Conservation (phyloP, 2,329 filamentous ascomycete genomes). For the Venturiaceae sp. region DNA sequence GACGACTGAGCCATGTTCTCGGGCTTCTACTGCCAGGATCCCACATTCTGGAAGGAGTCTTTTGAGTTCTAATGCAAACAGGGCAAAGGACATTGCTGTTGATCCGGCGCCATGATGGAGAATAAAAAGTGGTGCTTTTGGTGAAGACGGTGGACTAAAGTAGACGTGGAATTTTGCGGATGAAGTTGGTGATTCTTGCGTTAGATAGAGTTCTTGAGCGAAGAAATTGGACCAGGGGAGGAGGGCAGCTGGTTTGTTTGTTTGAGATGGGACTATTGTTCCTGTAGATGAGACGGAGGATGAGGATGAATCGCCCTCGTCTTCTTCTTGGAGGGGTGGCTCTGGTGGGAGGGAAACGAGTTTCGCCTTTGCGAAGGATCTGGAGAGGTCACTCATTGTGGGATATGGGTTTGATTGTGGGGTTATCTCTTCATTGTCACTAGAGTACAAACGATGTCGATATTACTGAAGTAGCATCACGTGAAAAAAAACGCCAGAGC, state of each 20-base stretch:
- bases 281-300: constrained; percentile 90
- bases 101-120: constrained; percentile 93
- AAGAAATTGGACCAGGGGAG: constrained; percentile 88
- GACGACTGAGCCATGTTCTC: constrained; percentile 70
- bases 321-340: constrained; percentile 39
- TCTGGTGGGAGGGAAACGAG: constrained; percentile 53
- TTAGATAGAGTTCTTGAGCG: constrained; percentile 72
- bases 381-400: constrained; percentile 71
- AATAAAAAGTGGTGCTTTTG: constrained; percentile 73
- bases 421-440: not conserved
- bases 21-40: constrained; percentile 74
- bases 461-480: not conserved
- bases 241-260: constrained; percentile 50
- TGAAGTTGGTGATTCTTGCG: constrained; percentile 30
- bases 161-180: constrained; percentile 72
- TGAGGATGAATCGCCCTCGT: constrained; percentile 37
- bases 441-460: not conserved
- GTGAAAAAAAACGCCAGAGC: not conserved
- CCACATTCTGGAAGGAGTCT: constrained; percentile 71
- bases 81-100: constrained; percentile 83
- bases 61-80: constrained; percentile 67
- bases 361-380: constrained; percentile 68
- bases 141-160: constrained; percentile 61
- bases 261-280: constrained; percentile 75
- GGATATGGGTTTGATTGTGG: not conserved